Evolutionary conservation across 306 rosid species (phyloP).

Genomic region (Corylus avellana): DNA sequence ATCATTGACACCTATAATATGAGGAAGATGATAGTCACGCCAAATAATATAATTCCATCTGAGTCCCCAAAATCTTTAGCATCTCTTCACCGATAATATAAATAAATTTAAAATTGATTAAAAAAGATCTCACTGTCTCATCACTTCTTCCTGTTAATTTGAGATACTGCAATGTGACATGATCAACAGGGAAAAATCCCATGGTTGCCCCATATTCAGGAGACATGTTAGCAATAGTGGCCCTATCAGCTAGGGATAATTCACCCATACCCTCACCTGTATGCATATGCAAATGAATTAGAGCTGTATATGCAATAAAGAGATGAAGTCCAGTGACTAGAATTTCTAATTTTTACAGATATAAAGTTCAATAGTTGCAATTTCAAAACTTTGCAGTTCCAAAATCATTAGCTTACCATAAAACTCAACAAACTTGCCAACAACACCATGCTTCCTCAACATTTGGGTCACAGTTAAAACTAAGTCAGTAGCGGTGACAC

Average conservation of each 20-base stretch:
- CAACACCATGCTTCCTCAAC: conserved; percentile 21
- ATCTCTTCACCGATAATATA: not conserved
- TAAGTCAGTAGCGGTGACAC: conserved; percentile 22
- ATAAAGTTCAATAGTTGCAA: not conserved
- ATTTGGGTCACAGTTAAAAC: conserved; percentile 26
- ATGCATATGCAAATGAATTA: conserved; percentile 4
- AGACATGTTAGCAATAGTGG: conserved; percentile 21
- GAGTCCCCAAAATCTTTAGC: not conserved
- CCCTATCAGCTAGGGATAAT: conserved; percentile 13
- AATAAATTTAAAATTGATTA: not conserved
- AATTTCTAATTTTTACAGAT: not conserved
- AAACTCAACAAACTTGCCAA: conserved; percentile 30
- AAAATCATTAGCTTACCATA: not conserved
- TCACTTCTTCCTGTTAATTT: conserved; percentile 11
- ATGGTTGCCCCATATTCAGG: conserved; percentile 19
- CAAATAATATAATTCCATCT: not conserved
- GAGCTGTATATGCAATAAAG: not conserved
- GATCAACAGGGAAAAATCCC: conserved; percentile 18
- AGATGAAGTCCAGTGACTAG: not conserved
- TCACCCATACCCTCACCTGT: conserved; percentile 12
- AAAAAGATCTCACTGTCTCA: conserved; percentile 2
- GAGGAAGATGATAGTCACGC: not conserved
- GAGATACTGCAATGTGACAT: conserved; percentile 12
- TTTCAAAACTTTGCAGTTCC: not conserved
- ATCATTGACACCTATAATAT: conserved; percentile 22